phyloP scores from a whole-genome alignment of 192 early-diverging fungal genomes.

The Dissophora ornata region DNA sequence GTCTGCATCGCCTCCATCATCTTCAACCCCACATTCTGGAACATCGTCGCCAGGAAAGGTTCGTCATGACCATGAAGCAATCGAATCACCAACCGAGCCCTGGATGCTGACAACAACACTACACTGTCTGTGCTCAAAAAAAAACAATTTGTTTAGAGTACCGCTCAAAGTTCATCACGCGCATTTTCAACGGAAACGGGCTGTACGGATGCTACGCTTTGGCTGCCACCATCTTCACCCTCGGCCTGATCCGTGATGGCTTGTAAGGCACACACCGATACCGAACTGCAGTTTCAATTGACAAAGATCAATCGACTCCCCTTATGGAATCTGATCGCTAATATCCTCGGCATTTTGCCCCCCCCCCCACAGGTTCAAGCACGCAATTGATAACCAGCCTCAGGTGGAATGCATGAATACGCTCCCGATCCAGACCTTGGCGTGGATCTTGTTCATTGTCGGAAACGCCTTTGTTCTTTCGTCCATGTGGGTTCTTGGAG shows the following conservation, averaged over 20 bases:
- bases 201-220: conserved; percentile 83
- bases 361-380: conserved; percentile 64
- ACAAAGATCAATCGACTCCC: no score
- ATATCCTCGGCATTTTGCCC: no score
- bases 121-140: no score
- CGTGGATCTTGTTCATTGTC: conserved; percentile 59
- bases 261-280: conserved; percentile 59
- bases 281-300: no score
- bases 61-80: no score
- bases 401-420: conserved; percentile 59
- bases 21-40: conserved; percentile 93
- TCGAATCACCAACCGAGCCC: no score
- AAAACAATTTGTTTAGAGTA: conserved; percentile 80
- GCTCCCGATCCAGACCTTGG: conserved; percentile 59
- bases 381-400: conserved; percentile 78
- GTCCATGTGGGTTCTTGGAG: conserved; percentile 87
- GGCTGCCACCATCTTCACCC: conserved; percentile 81
- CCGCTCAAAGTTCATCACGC: conserved; percentile 75
- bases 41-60: conserved; percentile 86
- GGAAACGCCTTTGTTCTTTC: conserved; percentile 84
- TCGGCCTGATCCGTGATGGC: conserved; percentile 86
- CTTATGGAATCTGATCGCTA: no score
- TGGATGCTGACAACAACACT: no score
- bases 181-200: conserved; percentile 73
- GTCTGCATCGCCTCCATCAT: conserved; percentile 75